These are phyloP conservation scores for Microbotryum lychnidis-dioicae DNA, from an alignment of 1,284 basidiomycete genomes.

Conservation along the genomic window DNA sequence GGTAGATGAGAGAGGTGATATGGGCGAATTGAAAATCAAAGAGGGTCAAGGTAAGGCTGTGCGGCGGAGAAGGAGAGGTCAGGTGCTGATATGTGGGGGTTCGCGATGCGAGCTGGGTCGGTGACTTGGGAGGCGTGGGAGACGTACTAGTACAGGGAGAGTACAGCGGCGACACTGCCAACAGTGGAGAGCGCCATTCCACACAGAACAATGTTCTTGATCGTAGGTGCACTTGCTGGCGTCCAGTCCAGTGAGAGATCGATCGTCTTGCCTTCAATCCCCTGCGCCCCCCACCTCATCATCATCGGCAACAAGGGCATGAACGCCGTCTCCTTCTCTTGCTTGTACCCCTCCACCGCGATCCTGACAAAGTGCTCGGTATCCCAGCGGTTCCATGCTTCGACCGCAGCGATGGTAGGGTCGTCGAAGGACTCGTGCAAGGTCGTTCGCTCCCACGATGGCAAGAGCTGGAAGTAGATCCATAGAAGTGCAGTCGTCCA, in stretches of 20 bases:
- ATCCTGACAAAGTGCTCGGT: constrained; percentile 67
- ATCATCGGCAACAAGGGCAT: constrained; percentile 60
- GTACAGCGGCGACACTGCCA: constrained; percentile 39
- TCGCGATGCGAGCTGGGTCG: too few species aligned
- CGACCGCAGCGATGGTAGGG: not conserved
- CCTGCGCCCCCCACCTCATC: constrained; percentile 45
- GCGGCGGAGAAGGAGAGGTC: constrained; percentile 46
- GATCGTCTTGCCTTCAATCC: constrained; percentile 31
- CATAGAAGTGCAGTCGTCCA: too few species aligned
- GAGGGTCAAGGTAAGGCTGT: constrained; percentile 37
- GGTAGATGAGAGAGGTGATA: constrained; percentile 57
- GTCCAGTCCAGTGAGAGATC: not conserved
- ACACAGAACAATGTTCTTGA: constrained; percentile 28
- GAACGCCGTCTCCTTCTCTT: constrained; percentile 84
- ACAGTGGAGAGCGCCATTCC: constrained; percentile 35
- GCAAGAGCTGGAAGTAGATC: too few species aligned
- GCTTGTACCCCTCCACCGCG: constrained; percentile 54
- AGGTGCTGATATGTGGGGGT: not conserved
- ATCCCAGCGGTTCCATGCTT: constrained; percentile 67
- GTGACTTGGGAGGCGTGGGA: too few species aligned
- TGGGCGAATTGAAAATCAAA: constrained; percentile 51
- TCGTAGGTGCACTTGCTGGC: constrained; percentile 38
- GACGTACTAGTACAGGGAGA: constrained; percentile 55
- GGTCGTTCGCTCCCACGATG: too few species aligned
- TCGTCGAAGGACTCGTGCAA: not conserved